phyloP scores from a whole-genome alignment of 176 grass and related monocot species.

The Oryza punctata region DNA sequence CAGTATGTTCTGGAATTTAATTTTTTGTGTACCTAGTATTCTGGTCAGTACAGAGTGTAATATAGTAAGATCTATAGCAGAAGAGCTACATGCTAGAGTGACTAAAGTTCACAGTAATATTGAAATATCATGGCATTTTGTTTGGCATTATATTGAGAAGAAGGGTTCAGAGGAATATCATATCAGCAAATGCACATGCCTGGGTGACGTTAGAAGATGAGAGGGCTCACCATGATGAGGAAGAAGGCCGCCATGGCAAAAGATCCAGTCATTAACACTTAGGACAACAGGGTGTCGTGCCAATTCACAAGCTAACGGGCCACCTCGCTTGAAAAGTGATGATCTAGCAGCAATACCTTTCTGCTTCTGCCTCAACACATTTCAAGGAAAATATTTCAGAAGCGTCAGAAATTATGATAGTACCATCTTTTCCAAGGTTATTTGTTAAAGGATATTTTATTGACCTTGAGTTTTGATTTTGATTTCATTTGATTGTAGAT shows the following conservation, averaged over 20 bases:
- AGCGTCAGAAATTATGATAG: slow-evolving; percentile 16
- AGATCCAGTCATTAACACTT: slow-evolving; percentile 84
- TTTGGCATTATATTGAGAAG: no score
- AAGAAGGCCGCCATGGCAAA: slow-evolving; percentile 96
- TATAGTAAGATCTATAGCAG: not conserved
- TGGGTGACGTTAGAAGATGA: not conserved
- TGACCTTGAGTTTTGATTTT: not conserved
- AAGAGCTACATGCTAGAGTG: not conserved
- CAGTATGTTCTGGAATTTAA: not conserved
- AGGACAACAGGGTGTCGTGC: slow-evolving; percentile 80
- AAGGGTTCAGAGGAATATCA: not conserved
- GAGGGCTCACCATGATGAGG: slow-evolving; percentile 83
- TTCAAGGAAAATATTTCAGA: slow-evolving; percentile 55
- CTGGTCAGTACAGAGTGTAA: not conserved
- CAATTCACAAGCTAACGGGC: slow-evolving; percentile 74
- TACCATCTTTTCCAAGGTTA: not conserved
- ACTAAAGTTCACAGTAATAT: not conserved
- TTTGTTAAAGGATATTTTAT: not conserved
- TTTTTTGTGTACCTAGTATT: not conserved
- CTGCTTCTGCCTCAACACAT: slow-evolving; percentile 73
- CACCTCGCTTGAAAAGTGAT: slow-evolving; percentile 76
- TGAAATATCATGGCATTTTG: no score
- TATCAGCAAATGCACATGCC: not conserved
- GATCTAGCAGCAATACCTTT: slow-evolving; percentile 75
- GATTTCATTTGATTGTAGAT: not conserved